Percentiles rank a stretch among this genome's conserved stretches.
Evolutionary conservation across 441 rosid species (phyloP).

Genomic region (Populus hybrid): DNA sequence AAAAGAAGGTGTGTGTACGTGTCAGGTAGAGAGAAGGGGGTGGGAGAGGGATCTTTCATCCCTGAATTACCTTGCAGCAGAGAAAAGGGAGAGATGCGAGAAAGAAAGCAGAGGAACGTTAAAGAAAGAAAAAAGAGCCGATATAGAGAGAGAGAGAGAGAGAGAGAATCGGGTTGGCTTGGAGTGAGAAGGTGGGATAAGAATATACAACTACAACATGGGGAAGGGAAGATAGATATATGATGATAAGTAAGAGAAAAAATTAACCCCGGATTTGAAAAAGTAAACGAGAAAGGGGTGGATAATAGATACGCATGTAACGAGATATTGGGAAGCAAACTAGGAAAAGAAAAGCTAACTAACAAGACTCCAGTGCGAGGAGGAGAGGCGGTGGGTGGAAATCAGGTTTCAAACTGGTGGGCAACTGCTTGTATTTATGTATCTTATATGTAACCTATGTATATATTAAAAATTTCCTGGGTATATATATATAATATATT

Average conservation of each 20-base stretch:
- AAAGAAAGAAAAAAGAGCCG: neutral
- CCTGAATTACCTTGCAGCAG: conserved; percentile 31
- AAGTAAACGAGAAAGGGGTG: neutral
- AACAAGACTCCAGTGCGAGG: neutral
- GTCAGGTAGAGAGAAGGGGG: neutral
- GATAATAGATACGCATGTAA: neutral
- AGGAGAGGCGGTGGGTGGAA: conserved; percentile 21
- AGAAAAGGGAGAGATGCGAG: conserved; percentile 27
- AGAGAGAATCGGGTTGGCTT: neutral
- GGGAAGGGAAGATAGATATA: neutral
- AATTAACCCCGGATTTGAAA: neutral
- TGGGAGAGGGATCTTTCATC: conserved; percentile 1
- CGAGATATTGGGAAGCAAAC: neutral
- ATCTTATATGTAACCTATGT: neutral
- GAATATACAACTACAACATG: conserved; percentile 20
- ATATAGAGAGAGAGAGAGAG: neutral
- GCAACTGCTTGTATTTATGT: neutral
- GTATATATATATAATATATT: too few relatives aligned
- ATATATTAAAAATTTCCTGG: too few relatives aligned
- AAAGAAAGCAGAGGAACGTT: neutral
- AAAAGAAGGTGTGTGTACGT: neutral
- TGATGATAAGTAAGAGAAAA: neutral
- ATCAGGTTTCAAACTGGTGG: conserved; percentile 16
- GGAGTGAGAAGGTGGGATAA: conserved; percentile 40
- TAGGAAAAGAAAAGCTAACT: neutral